Base-by-base conservation (phyloP, 1,284 basidiomycete species). In the Schizopora paradoxa region DNA sequence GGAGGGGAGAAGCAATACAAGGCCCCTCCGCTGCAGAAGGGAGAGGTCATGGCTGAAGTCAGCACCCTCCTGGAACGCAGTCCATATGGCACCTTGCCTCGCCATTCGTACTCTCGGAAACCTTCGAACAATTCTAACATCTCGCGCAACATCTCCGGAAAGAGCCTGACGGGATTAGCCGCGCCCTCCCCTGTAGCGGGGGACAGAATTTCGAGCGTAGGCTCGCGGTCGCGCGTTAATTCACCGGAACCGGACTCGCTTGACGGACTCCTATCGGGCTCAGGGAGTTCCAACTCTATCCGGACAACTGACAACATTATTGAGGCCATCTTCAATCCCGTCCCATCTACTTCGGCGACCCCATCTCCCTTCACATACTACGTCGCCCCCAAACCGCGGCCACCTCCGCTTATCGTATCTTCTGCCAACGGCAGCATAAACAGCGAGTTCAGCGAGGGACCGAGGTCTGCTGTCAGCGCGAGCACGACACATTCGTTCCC, bases 241-340 rank as follows among this genome's bases (percentile, higher is more conserved):
- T 36, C 42, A 29, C 28, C 41, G 14, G 32, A 37, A 4, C 40
- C 42, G 11, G 43, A 46, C 40, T 37, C 41, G 21, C 19, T 29
- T 13, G 22, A 26, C 14, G 35, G 23, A 5, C 45, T 41, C 26
- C 32, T 41, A 19, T 32, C 13, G 29, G 18, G 11, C 26, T 28
- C 23, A 18, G n/a, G 16, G 28, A 59, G 63, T 4, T 72, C 75
- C 10, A 70, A 73, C 51, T 78, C 79, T 0, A 69, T 78, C 2
- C 72, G 73, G 49, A 76, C 77, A 19, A 85, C 82, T 0, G 82
- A 86, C 57, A 69, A 70, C 38, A 70, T 88, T 38, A 87, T 88
- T 53, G 86, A 88, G 48, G 78, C 83, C 6, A 61, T 88, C 22
- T 88, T 88, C 60, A 88, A 88, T 54, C 85, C 85, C 3, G 67